Conservation (phyloP, 345 rosid species). For the Trapa incisa region DNA sequence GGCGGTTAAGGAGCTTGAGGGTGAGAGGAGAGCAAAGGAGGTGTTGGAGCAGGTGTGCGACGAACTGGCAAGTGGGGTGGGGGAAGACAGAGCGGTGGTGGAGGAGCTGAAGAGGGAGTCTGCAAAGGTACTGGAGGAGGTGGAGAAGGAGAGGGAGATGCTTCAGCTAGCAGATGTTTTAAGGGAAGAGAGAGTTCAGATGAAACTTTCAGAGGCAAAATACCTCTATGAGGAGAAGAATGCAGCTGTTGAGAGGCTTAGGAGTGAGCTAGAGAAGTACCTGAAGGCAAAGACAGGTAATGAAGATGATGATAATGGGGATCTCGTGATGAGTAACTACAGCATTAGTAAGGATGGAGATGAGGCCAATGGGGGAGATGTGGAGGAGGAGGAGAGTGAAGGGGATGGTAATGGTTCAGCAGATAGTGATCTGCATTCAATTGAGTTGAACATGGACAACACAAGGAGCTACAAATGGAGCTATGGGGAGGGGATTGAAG, state of each 20-base stretch:
- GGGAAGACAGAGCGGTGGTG: constrained; percentile 51
- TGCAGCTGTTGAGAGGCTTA: constrained; percentile 56
- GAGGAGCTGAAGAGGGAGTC: constrained; percentile 54
- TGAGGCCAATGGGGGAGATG: constrained; percentile 13
- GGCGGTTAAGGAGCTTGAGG: constrained; percentile 42
- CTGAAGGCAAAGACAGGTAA: constrained; percentile 20
- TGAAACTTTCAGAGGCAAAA: constrained; percentile 86
- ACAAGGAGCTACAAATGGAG: constrained; percentile 72
- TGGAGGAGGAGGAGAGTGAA: constrained; percentile 24
- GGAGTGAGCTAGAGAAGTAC: constrained; percentile 51
- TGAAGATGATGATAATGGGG: constrained; percentile 24
- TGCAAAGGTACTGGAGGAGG: constrained; percentile 50
- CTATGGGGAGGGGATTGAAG: constrained; percentile 34
- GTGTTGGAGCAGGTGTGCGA: constrained; percentile 78
- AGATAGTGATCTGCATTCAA: constrained; percentile 83
- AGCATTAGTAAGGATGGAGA: constrained; percentile 4
- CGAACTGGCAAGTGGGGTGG: constrained; percentile 66
- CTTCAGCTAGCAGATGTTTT: constrained; percentile 81
- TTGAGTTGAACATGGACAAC: constrained; percentile 79
- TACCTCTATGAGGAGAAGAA: constrained; percentile 83
- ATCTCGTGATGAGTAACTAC: constrained; percentile 24
- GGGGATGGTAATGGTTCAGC: constrained; percentile 57
- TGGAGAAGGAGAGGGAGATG: constrained; percentile 93
- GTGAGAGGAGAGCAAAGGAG: constrained; percentile 79
- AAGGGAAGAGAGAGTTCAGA: constrained; percentile 92